Conservation (phyloP, 768 basidiomycete species). For the Boletus edulis region DNA sequence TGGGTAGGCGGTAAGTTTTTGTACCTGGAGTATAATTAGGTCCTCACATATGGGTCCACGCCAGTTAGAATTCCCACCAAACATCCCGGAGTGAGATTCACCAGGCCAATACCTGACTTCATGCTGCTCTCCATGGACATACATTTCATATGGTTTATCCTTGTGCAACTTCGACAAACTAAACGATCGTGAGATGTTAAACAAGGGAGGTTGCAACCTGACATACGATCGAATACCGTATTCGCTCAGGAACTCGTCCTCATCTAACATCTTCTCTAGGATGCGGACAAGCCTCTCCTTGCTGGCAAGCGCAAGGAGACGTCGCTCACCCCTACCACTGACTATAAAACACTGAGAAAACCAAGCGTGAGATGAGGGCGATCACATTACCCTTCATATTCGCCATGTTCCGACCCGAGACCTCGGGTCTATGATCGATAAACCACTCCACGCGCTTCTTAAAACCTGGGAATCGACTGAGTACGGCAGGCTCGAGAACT, state of each 20-base stretch:
- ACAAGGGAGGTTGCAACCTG: neutral
- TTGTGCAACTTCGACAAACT: constrained; percentile 90
- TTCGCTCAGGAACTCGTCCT: constrained; percentile 94
- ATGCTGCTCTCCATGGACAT: constrained; percentile 88
- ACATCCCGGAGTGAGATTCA: constrained; percentile 96
- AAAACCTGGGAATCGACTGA: constrained; percentile 95
- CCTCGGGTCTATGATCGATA: constrained; percentile 85
- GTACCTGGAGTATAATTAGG: neutral
- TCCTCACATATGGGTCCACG: constrained; percentile 81
- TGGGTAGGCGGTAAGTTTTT: constrained; percentile 22
- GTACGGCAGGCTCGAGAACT: constrained; percentile 83
- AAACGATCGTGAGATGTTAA: constrained; percentile 1
- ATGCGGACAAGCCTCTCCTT: constrained; percentile 89
- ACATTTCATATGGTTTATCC: constrained; percentile 91
- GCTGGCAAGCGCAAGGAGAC: constrained; percentile 84
- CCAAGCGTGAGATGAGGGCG: neutral
- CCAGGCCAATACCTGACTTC: constrained; percentile 98
- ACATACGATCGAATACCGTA: constrained; percentile 94
- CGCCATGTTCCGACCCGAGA: constrained; percentile 90
- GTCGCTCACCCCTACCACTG: constrained; percentile 80
- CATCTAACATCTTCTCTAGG: constrained; percentile 95
- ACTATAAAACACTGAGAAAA: constrained; percentile 14
- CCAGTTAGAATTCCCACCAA: constrained; percentile 98
- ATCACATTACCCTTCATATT: constrained; percentile 77
- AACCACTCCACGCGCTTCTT: constrained; percentile 99